Conservation (phyloP, 306 rosid species). For the Datisca glomerata region DNA sequence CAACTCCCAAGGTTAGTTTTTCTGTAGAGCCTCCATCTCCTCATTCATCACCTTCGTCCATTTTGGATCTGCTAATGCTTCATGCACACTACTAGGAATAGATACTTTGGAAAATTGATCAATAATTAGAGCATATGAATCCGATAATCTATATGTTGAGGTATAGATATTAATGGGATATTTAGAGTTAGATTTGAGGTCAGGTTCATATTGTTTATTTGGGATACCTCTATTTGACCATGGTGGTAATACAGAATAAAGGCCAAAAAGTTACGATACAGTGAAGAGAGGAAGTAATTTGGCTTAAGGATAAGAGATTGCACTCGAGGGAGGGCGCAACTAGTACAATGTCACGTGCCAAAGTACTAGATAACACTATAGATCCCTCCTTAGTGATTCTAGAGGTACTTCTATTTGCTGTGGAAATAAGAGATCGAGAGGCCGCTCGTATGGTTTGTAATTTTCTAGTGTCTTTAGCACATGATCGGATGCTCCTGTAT, state of each 20-base stretch:
- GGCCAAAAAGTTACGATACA: slow-evolving; percentile 2
- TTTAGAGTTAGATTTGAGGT: too few relatives aligned
- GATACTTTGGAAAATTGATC: too few relatives aligned
- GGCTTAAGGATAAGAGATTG: background rate
- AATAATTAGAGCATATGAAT: too few relatives aligned
- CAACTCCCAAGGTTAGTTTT: background rate
- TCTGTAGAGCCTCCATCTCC: background rate
- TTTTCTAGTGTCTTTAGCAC: background rate
- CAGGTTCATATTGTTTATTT: too few relatives aligned
- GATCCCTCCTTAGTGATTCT: background rate
- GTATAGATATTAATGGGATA: too few relatives aligned
- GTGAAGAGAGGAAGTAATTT: background rate
- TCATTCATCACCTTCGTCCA: background rate
- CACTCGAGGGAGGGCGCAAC: slow-evolving; percentile 4
- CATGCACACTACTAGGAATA: background rate
- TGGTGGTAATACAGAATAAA: background rate
- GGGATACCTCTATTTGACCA: too few relatives aligned
- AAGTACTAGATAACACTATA: background rate
- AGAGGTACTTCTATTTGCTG: background rate
- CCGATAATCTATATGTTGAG: too few relatives aligned
- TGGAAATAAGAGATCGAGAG: background rate
- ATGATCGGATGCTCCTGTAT: slow-evolving; percentile 7
- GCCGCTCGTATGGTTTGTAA: background rate
- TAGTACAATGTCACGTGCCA: background rate
- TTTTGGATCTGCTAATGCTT: background rate